Conservation (phyloP, 345 rosid genomes). For the Populus simonii region DNA sequence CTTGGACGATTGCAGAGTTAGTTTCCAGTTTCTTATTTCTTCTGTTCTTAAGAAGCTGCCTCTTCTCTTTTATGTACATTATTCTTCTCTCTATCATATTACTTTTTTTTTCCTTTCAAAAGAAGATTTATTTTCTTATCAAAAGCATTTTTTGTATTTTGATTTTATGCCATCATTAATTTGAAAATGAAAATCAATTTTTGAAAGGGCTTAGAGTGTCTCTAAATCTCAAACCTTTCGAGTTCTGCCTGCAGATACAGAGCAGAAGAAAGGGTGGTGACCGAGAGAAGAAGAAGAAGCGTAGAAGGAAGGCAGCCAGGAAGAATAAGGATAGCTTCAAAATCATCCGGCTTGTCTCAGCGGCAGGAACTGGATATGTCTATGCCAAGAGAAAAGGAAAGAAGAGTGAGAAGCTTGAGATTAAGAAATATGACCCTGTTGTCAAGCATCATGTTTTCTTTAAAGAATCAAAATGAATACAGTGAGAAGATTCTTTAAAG, state of each 20-base stretch:
- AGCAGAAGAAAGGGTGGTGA: conserved; percentile 34
- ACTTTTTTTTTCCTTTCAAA: too few species aligned
- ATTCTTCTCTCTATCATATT: too few species aligned
- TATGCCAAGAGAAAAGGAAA: conserved; percentile 29
- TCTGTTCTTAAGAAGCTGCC: too few species aligned
- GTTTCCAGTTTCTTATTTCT: too few species aligned
- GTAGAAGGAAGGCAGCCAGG: conserved; percentile 27
- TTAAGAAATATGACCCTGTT: conserved; percentile 33
- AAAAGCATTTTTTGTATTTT: too few species aligned
- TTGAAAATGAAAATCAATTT: too few species aligned
- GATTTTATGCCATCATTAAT: too few species aligned
- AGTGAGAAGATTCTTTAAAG: conserved; percentile 9
- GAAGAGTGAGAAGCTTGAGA: conserved; percentile 24
- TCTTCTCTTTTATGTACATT: too few species aligned
- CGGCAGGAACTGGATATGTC: conserved; percentile 24
- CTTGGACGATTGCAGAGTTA: too few species aligned
- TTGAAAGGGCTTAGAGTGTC: too few species aligned
- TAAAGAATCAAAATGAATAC: conserved; percentile 18
- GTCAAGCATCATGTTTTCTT: conserved; percentile 19
- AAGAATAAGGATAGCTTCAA: conserved; percentile 23
- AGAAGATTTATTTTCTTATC: too few species aligned
- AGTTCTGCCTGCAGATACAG: conserved; percentile 19
- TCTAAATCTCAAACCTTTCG: too few species aligned
- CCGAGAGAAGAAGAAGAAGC: conserved; percentile 22
- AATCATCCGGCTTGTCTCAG: conserved; percentile 20